phyloP scores from a whole-genome alignment of 208 protist species.

The Trichomonas tenax region DNA sequence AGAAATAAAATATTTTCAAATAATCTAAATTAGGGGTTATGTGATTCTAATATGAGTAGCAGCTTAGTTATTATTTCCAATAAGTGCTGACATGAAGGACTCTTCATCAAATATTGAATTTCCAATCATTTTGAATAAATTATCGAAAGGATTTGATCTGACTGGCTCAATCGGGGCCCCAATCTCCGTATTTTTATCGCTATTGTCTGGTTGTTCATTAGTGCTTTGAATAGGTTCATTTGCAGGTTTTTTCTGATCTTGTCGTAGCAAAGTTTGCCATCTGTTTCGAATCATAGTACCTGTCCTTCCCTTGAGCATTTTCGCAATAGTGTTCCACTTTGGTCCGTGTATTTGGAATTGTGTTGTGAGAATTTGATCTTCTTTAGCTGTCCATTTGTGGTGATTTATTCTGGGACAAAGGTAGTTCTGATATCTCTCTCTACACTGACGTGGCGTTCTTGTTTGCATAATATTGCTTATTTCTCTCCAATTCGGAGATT shows the following conservation, averaged over 20 bases:
- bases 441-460: neutral
- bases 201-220: neutral
- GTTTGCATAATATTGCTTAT: neutral
- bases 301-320: neutral
- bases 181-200: neutral
- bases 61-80: neutral
- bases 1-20: too few species aligned
- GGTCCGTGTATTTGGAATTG: neutral
- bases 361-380: neutral
- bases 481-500: neutral
- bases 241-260: neutral
- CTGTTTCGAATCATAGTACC: neutral
- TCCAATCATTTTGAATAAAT: neutral
- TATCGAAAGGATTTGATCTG: neutral
- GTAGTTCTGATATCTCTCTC: neutral
- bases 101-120: neutral
- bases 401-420: neutral
- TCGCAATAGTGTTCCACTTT: neutral
- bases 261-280: neutral
- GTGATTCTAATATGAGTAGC: too few species aligned
- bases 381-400: neutral
- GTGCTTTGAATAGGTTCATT: neutral
- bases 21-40: too few species aligned
- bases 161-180: neutral
- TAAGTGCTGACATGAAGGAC: neutral